Base-by-base conservation (phyloP, 73 alveolate genomes). In the Stentor coeruleus region DNA sequence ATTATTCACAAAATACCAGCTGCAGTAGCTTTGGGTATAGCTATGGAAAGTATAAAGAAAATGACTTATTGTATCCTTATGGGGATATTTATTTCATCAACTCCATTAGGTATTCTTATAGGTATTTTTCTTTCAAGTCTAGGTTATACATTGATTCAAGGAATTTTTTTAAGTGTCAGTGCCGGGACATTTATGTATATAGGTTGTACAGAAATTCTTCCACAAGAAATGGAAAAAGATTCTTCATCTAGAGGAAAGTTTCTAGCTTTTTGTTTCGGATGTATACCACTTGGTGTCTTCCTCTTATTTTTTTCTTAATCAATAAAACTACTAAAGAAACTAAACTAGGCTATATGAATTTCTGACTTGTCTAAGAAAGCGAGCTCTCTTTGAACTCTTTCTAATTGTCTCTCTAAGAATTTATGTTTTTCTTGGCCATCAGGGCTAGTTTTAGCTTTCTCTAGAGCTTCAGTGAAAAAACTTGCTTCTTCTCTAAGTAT, bases 311-410 rank as follows among this genome's bases (percentile, higher is more conserved):
- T 20, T 49, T 49, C 6, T 11, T 49, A 49, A 11, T 49, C 20
- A 49, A 11, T 20, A 49, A 11, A 49, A 49, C 6, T 49, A 6
- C 20, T 11, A 49, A 20, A 49, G 66, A 11, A 49, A 11, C 66
- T 11, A 6, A 11, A 49, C 66, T 11, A 11, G 66, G 66, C 66
- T 49, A 49, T 11, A 49, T 49, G 66, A 49, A 49, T 20, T 49
- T 49, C 66, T 49, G 66, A 49, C 66, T 49, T 49, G 20, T 49
- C 66, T 49, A 49, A 20, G 28, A 49, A 49, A 20, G n/a, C 66
- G 26, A 75, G 77, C 72, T 75, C 83, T n/a, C 83, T 37, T 35
- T 75, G 77, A 36, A 75, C 83, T 35, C 59, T 31, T n/a, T 75
- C 83, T n/a, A 75, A 14, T 75, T 75, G 83, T 75, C 58, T 75